These are phyloP conservation scores for Cicer judaicum DNA, from an alignment of 306 rosid genomes.

Conservation along the genomic window DNA sequence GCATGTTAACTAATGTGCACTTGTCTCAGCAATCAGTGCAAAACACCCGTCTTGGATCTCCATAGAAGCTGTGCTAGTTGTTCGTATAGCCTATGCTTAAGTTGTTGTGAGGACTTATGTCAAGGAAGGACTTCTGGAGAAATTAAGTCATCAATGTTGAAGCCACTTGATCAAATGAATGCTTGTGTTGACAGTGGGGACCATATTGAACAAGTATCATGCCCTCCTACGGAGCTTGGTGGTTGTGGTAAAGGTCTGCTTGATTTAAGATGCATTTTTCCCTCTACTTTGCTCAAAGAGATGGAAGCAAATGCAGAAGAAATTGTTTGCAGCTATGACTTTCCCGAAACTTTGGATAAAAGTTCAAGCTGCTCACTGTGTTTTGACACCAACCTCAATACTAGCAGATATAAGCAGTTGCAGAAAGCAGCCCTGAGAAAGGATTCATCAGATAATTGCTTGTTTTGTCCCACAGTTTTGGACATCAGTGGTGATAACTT, in stretches of 20 bases:
- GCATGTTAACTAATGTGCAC: slow-evolving; percentile 45
- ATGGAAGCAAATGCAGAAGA: slow-evolving; percentile 92
- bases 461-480: slow-evolving; percentile 72
- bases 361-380: slow-evolving; percentile 79
- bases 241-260: slow-evolving; percentile 75
- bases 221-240: slow-evolving; percentile 68
- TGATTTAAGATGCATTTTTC: slow-evolving; percentile 74
- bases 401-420: slow-evolving; percentile 59
- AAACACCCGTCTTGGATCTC: slow-evolving; percentile 73
- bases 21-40: slow-evolving; percentile 80
- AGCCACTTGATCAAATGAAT: slow-evolving; percentile 50
- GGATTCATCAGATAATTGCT: slow-evolving; percentile 76
- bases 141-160: slow-evolving; percentile 44
- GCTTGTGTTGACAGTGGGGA: slow-evolving; percentile 46
- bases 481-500: slow-evolving; percentile 69
- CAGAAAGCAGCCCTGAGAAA: slow-evolving; percentile 78
- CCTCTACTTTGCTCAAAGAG: slow-evolving; percentile 76
- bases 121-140: slow-evolving; percentile 52
- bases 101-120: slow-evolving; percentile 69
- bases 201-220: slow-evolving; percentile 49
- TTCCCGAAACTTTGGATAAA: slow-evolving; percentile 78
- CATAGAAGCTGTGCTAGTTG: slow-evolving; percentile 84
- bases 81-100: slow-evolving; percentile 79
- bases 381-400: slow-evolving; percentile 60
- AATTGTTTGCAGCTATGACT: slow-evolving; percentile 92